Conservation (phyloP, 352 stramenopile species). For the Phytophthora citrophthora region DNA sequence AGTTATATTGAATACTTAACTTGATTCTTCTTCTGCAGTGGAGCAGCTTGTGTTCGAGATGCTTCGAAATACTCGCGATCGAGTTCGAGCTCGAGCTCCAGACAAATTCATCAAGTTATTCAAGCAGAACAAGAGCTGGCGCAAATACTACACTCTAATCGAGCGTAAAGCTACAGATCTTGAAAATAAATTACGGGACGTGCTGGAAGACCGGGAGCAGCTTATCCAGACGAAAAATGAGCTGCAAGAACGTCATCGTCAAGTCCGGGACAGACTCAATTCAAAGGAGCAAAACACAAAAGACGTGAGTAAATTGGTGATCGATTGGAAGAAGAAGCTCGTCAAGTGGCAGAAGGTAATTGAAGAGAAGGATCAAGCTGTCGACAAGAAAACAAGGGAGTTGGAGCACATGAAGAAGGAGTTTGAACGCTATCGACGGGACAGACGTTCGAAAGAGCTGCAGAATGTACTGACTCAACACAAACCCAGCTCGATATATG, state of each 20-base stretch:
- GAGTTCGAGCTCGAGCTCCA: slow-evolving; percentile 46
- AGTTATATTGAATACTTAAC: background rate
- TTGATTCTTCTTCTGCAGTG: slow-evolving; percentile 39
- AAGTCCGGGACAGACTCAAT: slow-evolving; percentile 32
- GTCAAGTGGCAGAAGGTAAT: slow-evolving; percentile 54
- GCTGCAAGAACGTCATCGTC: slow-evolving; percentile 26
- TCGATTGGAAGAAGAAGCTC: slow-evolving; percentile 65
- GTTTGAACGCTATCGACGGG: slow-evolving; percentile 36
- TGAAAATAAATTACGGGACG: slow-evolving; percentile 40
- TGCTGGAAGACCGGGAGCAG: slow-evolving; percentile 41
- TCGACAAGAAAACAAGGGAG: slow-evolving; percentile 40
- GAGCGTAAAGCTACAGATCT: slow-evolving; percentile 47
- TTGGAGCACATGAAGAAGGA: slow-evolving; percentile 32
- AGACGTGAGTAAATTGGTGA: slow-evolving; percentile 43
- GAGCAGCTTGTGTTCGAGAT: slow-evolving; percentile 72
- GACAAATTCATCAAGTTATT: slow-evolving; percentile 67
- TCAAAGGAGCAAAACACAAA: slow-evolving; percentile 31
- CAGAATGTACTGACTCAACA: slow-evolving; percentile 35
- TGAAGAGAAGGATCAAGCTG: slow-evolving; percentile 46
- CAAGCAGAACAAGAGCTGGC: slow-evolving; percentile 80
- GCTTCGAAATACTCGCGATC: slow-evolving; percentile 60
- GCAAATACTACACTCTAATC: slow-evolving; percentile 70
- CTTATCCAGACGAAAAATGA: slow-evolving; percentile 36
- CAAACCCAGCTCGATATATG: background rate
- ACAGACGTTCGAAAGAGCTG: slow-evolving; percentile 45